Base-by-base conservation (phyloP, 2,329 filamentous ascomycete genomes). In the Arthrobotrys iridis region DNA sequence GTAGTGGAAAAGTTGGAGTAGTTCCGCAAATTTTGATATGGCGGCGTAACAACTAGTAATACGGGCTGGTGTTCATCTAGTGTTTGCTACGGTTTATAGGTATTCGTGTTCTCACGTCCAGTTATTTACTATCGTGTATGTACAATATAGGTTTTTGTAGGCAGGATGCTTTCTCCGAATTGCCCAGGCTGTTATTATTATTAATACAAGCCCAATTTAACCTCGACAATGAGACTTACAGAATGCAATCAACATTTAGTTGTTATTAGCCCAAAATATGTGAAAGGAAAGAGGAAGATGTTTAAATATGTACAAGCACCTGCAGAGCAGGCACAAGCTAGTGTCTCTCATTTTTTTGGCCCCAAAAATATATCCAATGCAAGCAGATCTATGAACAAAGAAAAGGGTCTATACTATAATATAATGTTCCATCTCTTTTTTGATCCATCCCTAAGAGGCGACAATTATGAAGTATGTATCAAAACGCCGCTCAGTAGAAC, bases 1-100 rank as follows among this genome's bases (percentile, higher is more conserved):
- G 93, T 96, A 20, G 90, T 91, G 0, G 86, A 84, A 37, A 81
- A 83, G 79, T 79, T 88, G 67, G 84, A 87, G 78, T 86, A 79
- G 77, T 20, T 20, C 20, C 28, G 10, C 6, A 33, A 6, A 15
- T 50, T 24, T 10, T 8, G 22, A 37, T 37, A 26, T 8, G 28
- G 15, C n/a, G 26, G 15, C 26, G 28, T 6, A n/a, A 24, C 18
- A 37, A 71, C 43, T 62, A 43, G 33, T 59, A 45, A 5, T 46
- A 20, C 3, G 22, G 46, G 26, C 4, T 41, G 40, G 11, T 41
- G 59, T 64, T 45, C 20, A 10, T 40, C 45, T 57, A n/a, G 20
- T 43, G 45, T 41, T 70, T n/a, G n/a, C n/a, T n/a, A n/a, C n/a
- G n/a, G n/a, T 28, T 48, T 30, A 24, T 28, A 24, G 13, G 24